Conservation (phyloP, 805 yeast genomes). For the Ogataea wickerhamii region DNA sequence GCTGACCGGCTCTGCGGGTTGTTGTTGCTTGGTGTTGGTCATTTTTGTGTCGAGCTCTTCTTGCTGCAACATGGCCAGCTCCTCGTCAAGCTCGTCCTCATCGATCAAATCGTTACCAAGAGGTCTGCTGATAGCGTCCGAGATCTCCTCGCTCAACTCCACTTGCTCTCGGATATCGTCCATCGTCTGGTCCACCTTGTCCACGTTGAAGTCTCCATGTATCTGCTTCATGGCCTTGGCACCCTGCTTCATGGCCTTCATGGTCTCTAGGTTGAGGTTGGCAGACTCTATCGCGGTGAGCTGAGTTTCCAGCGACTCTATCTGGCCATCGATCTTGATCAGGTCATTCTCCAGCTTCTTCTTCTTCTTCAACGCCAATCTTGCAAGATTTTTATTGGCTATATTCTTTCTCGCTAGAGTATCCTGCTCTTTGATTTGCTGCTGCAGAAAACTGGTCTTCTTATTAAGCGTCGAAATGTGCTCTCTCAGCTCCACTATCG, state of each 20-base stretch:
- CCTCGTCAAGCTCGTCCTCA: slow-evolving; percentile 92
- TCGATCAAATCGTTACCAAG: slow-evolving; percentile 75
- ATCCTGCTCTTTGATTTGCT: slow-evolving; percentile 80
- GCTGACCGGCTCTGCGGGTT: slow-evolving; percentile 24
- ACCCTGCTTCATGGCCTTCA: slow-evolving; percentile 98
- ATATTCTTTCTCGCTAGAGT: slow-evolving; percentile 75
- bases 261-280: slow-evolving; percentile 92
- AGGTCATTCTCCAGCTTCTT: slow-evolving; percentile 76
- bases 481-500: slow-evolving; percentile 83
- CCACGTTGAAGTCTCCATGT: slow-evolving; percentile 92
- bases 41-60: slow-evolving; percentile 66
- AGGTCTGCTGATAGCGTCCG: slow-evolving; percentile 94
- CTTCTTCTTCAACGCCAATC: slow-evolving; percentile 83
- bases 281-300: slow-evolving; percentile 90
- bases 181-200: slow-evolving; percentile 96
- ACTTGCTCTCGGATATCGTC: slow-evolving; percentile 97
- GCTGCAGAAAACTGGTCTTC: slow-evolving; percentile 76
- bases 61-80: slow-evolving; percentile 82
- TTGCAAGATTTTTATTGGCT: slow-evolving; percentile 69
- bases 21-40: slow-evolving; percentile 41
- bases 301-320: slow-evolving; percentile 87
- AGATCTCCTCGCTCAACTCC: slow-evolving; percentile 89
- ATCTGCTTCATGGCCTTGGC: slow-evolving; percentile 95
- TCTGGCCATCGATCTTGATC: slow-evolving; percentile 77
- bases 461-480: slow-evolving; percentile 84